Conservation (phyloP, 768 basidiomycete species). For the Lactarius hengduanensis region DNA sequence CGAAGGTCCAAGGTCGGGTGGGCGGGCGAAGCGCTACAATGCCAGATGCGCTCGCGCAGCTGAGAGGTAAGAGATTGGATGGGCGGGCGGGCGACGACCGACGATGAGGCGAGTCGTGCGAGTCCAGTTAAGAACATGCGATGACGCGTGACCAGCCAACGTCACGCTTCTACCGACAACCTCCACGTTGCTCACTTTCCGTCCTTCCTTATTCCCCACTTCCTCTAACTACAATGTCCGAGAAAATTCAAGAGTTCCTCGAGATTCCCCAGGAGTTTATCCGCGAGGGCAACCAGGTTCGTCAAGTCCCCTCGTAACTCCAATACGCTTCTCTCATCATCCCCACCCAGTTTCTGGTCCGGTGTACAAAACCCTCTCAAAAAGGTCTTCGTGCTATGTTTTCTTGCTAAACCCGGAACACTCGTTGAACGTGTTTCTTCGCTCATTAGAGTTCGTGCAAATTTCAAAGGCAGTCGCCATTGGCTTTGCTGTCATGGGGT, state of each 20-base stretch:
- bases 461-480: conserved; percentile 96
- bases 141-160: conserved; percentile 8
- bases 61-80: conserved; percentile 28
- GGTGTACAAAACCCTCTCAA: conserved; percentile 96
- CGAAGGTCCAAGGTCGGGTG: conserved; percentile 16
- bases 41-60: conserved; percentile 23
- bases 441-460: conserved; percentile 77
- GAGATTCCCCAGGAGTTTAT: conserved; percentile 91
- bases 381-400: conserved; percentile 62
- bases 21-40: conserved; percentile 8
- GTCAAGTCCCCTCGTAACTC: background rate
- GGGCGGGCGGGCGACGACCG: conserved; percentile 51
- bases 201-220: conserved; percentile 25
- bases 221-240: conserved; percentile 63
- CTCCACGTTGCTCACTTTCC: conserved; percentile 9
- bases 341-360: conserved; percentile 76
- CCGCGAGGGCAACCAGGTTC: conserved; percentile 90
- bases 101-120: background rate
- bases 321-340: conserved; percentile 21
- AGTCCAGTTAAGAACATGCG: background rate
- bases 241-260: conserved; percentile 85
- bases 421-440: conserved; percentile 11
- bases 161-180: conserved; percentile 28
- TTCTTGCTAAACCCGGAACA: background rate
- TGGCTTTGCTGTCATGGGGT: conserved; percentile 98